phyloP scores from a whole-genome alignment of 164 flowering plant species.

The Dillenia turbinata region DNA sequence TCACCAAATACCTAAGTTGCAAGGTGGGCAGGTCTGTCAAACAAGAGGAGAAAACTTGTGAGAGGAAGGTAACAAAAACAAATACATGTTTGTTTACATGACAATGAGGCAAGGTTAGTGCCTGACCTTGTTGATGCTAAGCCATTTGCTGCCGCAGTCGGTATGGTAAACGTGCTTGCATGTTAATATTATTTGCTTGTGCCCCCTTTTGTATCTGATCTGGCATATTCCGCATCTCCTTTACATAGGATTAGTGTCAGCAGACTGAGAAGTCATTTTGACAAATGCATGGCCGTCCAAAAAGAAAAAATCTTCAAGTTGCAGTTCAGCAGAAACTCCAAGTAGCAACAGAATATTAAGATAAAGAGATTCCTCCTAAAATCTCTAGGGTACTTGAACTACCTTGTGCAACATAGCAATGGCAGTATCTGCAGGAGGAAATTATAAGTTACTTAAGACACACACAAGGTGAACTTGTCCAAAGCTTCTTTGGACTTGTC shows the following conservation, averaged over 20 bases:
- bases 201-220: slow-evolving; percentile 79
- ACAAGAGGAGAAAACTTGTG: background rate
- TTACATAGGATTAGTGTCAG: too few relatives aligned
- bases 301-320: slow-evolving; percentile 10
- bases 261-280: too few relatives aligned
- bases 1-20: slow-evolving; percentile 58
- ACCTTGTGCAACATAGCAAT: too few relatives aligned
- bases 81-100: background rate
- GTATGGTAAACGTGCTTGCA: slow-evolving; percentile 82
- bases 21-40: slow-evolving; percentile 73
- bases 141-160: slow-evolving; percentile 73
- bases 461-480: too few relatives aligned
- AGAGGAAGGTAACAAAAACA: background rate
- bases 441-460: too few relatives aligned
- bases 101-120: background rate
- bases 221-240: slow-evolving; percentile 88
- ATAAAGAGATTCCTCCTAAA: too few relatives aligned
- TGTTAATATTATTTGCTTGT: slow-evolving; percentile 61
- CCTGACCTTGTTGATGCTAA: slow-evolving; percentile 75
- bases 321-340: too few relatives aligned
- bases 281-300: too few relatives aligned
- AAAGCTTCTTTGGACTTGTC: too few relatives aligned
- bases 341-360: too few relatives aligned
- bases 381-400: too few relatives aligned
- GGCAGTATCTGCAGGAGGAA: too few relatives aligned